Base-by-base conservation (phyloP, 306 rosid species). In the Geum urbanum region DNA sequence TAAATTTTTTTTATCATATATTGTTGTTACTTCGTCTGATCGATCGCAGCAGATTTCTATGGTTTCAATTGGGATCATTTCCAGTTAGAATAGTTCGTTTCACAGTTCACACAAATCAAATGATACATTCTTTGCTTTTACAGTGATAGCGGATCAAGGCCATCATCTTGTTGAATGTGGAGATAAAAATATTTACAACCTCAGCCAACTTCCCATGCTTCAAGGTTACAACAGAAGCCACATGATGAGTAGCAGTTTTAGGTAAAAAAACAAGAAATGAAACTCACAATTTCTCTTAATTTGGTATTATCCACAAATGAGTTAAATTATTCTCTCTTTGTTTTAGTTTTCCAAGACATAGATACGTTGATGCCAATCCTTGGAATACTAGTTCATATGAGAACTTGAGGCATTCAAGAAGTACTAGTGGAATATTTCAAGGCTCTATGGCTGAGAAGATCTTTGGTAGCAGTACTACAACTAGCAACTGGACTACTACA, bases 141-240 rank as follows among this genome's bases (percentile, higher is more conserved):
- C 87, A 80, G 88, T 75, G 3, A 7, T 89, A 62, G 86, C 47
- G 15, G 87, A 86, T 58, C 89, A 85, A 72, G 83, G 89, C 69
- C 78, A 79, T 60, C 77, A 78, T 65, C 83, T 88, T 53, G 81
- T 79, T 80, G 89, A 89, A 73, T 81, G 60, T 82, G 94, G 84
- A 77, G 96, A 88, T 66, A 88, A 78, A 73, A 90, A 90, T 79
- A 83, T 90, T 64, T 92, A 85, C 63, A 86, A 81, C 67, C 82
- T 92, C 74, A 90, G 86, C 82, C 97, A 88, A 79, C 81, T 92
- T 81, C 90, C 97, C 44, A 86, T 92, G 91, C 87, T 92, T 76
- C 98, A 88, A 85, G 91, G 89, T 45, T 85, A 79, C 65, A 81
- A 78, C 76, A 82, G 82, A 71, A 79, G 54, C 77, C 85, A 86